Evolutionary conservation across 1,284 basidiomycete species (phyloP), one percentile per base, ranked within the genome.

Genomic region (Moniliella sp.): DNA sequence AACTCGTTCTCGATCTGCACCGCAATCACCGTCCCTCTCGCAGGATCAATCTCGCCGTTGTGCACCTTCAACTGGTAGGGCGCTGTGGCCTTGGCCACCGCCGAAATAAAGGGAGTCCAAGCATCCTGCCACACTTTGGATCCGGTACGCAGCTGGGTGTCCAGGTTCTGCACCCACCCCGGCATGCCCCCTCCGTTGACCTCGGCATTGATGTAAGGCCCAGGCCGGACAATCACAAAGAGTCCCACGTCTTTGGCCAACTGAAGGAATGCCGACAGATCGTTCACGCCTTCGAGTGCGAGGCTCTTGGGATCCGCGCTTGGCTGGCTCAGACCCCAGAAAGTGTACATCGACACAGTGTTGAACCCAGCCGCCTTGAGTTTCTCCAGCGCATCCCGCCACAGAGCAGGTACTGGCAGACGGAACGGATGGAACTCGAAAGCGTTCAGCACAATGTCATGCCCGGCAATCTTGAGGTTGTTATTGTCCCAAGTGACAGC

Each of bases 321-420:
- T 1, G 77, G 77, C 45, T 81, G 77, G 13, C 72, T 69, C 33
- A 78, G 53, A 2, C 70, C 76, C 76, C 76, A 76, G 46, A 74
- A 32, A n/a, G 41, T 43, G 34, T 44, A 46, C 28, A 41, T 48
- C 9, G 35, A 46, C 12, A 46, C 37, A 5, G 39, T 42, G 45
- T 80, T 82, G 40, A 81, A 63, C n/a, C 78, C 79, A 0, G 75
- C 73, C 1, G 77, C 78, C 45, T 77, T 76, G 44, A 73, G 64
- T 56, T 78, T 82, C 46, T 82, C 72, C 28, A 82, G 68, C 33
- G 81, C 73, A 48, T 83, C 78, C 10, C 71, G 66, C 78, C 78
- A 83, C 34, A 82, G 58, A 3, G 69, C 70, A 0, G 75, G 76
- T 1, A 79, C 74, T 1, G 79, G 79, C 2, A 81, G 63, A 13